Percentiles rank a stretch among this genome's conserved stretches.
These are phyloP conservation scores for Xerocomus amazonicus DNA, from an alignment of 1,284 basidiomycete species.

Conservation along the genomic window DNA sequence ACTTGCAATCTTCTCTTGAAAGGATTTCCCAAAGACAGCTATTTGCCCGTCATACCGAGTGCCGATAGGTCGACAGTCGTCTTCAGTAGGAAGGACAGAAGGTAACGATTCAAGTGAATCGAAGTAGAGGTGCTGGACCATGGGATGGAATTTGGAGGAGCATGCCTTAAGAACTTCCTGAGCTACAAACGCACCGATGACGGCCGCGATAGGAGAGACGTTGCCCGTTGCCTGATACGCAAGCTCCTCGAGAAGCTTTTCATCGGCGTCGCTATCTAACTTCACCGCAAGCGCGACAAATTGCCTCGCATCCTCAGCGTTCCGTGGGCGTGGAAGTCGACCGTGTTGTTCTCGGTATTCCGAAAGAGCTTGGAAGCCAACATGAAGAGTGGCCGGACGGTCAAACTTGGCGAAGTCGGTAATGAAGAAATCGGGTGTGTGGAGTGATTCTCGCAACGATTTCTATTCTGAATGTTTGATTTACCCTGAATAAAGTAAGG, in stretches of 20 bases:
- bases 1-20: slow-evolving; percentile 92
- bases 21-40: slow-evolving; percentile 90
- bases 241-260: slow-evolving; percentile 82
- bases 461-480: slow-evolving; percentile 53
- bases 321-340: slow-evolving; percentile 81
- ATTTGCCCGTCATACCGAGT: slow-evolving; percentile 94
- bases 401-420: slow-evolving; percentile 99
- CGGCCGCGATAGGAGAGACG: slow-evolving; percentile 87
- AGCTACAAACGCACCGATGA: slow-evolving; percentile 96
- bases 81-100: slow-evolving; percentile 69
- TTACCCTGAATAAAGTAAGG: background rate
- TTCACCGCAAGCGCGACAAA: slow-evolving; percentile 79
- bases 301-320: slow-evolving; percentile 74
- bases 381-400: slow-evolving; percentile 86
- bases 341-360: slow-evolving; percentile 70
- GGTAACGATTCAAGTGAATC: slow-evolving; percentile 97
- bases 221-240: slow-evolving; percentile 95
- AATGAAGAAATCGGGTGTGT: slow-evolving; percentile 85
- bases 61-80: slow-evolving; percentile 80
- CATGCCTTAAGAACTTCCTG: slow-evolving; percentile 98
- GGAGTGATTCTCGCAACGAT: slow-evolving; percentile 86
- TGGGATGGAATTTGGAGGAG: slow-evolving; percentile 98
- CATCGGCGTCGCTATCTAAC: slow-evolving; percentile 72
- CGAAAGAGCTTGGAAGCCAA: slow-evolving; percentile 93
- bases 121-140: slow-evolving; percentile 95